Conservation (phyloP, 202 grass and related monocot species). For the Carex arenaria region DNA sequence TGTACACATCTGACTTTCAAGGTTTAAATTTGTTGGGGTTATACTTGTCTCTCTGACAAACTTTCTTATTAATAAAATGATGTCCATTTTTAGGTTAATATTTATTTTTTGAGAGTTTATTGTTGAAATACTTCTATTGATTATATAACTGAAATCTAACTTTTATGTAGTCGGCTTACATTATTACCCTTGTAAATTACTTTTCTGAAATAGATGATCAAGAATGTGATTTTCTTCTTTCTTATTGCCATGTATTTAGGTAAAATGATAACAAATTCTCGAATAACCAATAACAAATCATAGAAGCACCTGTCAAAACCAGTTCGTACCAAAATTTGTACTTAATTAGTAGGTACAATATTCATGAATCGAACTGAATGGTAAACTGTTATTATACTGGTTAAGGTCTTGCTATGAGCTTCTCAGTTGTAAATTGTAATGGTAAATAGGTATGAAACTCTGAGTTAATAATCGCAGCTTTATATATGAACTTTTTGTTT, state of each 20-base stretch:
- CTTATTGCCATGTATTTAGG: not conserved
- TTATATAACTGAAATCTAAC: slow-evolving; percentile 4
- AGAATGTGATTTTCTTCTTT: not conserved
- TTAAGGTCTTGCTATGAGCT: not conserved
- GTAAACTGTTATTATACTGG: not conserved
- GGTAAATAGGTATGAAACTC: not conserved
- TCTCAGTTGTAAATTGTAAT: not conserved
- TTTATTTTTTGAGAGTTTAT: not conserved
- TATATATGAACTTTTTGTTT: not conserved
- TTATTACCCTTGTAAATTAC: not conserved
- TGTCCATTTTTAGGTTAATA: slow-evolving; percentile 22
- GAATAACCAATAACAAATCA: not conserved
- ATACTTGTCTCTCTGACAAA: slow-evolving; percentile 12
- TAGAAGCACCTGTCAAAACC: not conserved
- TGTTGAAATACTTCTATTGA: slow-evolving; percentile 14
- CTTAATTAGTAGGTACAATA: not conserved
- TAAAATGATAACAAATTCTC: not conserved
- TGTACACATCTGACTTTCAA: slow-evolving; percentile 12
- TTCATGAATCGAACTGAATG: not conserved
- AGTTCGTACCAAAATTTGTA: not conserved
- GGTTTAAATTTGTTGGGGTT: slow-evolving; percentile 1
- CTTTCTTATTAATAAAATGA: slow-evolving; percentile 30
- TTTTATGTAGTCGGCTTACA: not conserved
- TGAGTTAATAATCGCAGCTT: not conserved
- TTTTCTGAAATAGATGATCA: not conserved